phyloP scores from a whole-genome alignment of 2,329 filamentous ascomycete species.

The Aspergillus tamarii region DNA sequence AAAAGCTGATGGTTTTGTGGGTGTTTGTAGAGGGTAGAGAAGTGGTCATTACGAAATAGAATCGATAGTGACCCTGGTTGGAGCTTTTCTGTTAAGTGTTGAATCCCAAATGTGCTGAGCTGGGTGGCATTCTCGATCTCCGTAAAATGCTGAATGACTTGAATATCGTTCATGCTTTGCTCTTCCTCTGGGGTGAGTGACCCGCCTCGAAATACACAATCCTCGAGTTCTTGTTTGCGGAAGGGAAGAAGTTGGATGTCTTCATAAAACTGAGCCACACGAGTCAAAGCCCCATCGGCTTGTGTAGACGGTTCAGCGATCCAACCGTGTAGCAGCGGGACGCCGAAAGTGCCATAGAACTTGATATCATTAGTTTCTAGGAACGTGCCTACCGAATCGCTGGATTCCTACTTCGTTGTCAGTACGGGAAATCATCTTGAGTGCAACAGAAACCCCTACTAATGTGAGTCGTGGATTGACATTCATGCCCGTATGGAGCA shows the following conservation, averaged over 20 bases:
- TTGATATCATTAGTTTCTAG: slow-evolving; percentile 85
- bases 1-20: slow-evolving; percentile 75
- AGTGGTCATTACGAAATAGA: slow-evolving; percentile 95
- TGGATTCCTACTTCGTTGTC: slow-evolving; percentile 31
- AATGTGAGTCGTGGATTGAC: slow-evolving; percentile 89
- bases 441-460: slow-evolving; percentile 29
- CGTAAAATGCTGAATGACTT: slow-evolving; percentile 83
- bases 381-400: slow-evolving; percentile 69
- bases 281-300: slow-evolving; percentile 69
- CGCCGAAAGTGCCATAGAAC: slow-evolving; percentile 85
- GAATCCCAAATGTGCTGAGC: slow-evolving; percentile 78
- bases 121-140: slow-evolving; percentile 75
- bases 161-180: slow-evolving; percentile 77
- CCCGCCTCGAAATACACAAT: slow-evolving; percentile 68
- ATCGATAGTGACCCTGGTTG: slow-evolving; percentile 82
- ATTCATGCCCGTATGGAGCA: slow-evolving; percentile 95
- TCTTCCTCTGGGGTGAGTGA: slow-evolving; percentile 72
- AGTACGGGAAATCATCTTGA: slow-evolving; percentile 42
- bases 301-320: slow-evolving; percentile 69
- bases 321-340: slow-evolving; percentile 94
- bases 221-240: slow-evolving; percentile 83
- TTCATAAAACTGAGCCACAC: slow-evolving; percentile 83
- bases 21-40: slow-evolving; percentile 90
- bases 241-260: slow-evolving; percentile 90
- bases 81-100: slow-evolving; percentile 71